phyloP scores from a whole-genome alignment of 2,329 filamentous ascomycete genomes.

The Ophiostoma sp. region DNA sequence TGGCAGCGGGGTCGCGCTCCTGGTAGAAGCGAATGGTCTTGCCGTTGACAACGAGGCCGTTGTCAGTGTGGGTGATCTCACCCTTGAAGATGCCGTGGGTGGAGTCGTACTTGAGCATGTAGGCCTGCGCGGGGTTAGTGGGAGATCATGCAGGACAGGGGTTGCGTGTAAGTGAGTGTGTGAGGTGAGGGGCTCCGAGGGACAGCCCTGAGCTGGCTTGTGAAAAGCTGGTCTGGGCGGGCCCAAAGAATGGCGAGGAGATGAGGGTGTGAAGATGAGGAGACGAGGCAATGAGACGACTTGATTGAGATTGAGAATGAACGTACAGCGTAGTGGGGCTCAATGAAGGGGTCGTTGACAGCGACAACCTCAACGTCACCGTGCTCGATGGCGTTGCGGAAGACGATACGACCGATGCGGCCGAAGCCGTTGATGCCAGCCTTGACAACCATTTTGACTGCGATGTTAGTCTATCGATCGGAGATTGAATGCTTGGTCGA shows the following conservation, averaged over 20 bases:
- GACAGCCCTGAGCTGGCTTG: neutral
- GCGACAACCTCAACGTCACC: slow-evolving; percentile 86
- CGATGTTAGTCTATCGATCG: slow-evolving; percentile 25
- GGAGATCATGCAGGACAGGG: slow-evolving; percentile 7
- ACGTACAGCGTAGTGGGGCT: slow-evolving; percentile 93
- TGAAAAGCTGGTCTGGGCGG: neutral
- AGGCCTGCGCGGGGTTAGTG: slow-evolving; percentile 55
- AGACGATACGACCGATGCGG: slow-evolving; percentile 98
- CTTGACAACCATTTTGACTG: slow-evolving; percentile 53
- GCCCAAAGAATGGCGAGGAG: too few relatives aligned
- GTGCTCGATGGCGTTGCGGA: slow-evolving; percentile 95
- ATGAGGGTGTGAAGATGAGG: neutral
- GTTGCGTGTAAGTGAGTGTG: slow-evolving; percentile 1
- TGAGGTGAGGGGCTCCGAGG: neutral
- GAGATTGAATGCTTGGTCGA: neutral
- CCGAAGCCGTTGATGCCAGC: slow-evolving; percentile 99
- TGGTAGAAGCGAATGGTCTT: slow-evolving; percentile 93
- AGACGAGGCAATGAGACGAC: neutral
- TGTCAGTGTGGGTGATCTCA: slow-evolving; percentile 64
- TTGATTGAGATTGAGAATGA: neutral
- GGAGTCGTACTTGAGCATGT: slow-evolving; percentile 99
- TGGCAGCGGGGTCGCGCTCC: slow-evolving; percentile 81
- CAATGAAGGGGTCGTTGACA: slow-evolving; percentile 99
- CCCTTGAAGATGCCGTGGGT: slow-evolving; percentile 97
- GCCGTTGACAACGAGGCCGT: slow-evolving; percentile 81